Evolutionary conservation across 371 early-diverging fungal genomes (phyloP).

Genomic region (Chytridium lagenaria): DNA sequence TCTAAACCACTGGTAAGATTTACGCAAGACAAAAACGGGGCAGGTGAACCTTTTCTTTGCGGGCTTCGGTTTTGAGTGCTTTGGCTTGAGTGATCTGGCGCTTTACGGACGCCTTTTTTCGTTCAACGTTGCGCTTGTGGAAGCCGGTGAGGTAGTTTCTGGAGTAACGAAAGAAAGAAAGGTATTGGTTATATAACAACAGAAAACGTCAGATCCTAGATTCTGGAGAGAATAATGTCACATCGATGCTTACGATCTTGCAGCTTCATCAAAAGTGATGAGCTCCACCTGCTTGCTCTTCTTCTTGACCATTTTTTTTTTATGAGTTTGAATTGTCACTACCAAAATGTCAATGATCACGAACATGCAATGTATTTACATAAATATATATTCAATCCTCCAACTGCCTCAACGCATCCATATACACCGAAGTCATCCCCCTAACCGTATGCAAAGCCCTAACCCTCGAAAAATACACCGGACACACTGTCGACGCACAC

Average conservation of each 20-base stretch:
- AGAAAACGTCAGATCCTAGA: too few species aligned
- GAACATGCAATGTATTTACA: too few species aligned
- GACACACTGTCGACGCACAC: conserved; percentile 56
- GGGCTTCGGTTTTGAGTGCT: neutral
- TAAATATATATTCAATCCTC: neutral
- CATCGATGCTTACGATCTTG: too few species aligned
- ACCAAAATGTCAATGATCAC: too few species aligned
- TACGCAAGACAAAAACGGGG: neutral
- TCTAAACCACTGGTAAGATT: neutral
- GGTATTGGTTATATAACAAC: too few species aligned
- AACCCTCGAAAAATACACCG: conserved; percentile 40
- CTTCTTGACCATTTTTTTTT: neutral
- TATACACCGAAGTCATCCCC: neutral
- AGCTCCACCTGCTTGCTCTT: neutral
- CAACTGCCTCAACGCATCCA: conserved; percentile 7
- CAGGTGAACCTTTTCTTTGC: neutral
- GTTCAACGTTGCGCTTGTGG: neutral
- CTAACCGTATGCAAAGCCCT: conserved; percentile 20
- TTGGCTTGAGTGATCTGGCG: neutral
- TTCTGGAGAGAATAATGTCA: too few species aligned
- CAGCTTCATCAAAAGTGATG: too few species aligned
- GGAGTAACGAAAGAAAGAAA: too few species aligned
- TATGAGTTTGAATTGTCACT: neutral
- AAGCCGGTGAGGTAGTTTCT: neutral
- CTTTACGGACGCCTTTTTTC: neutral